phyloP scores from a whole-genome alignment of 2,329 filamentous ascomycete species.

The Fusarium torreyae region DNA sequence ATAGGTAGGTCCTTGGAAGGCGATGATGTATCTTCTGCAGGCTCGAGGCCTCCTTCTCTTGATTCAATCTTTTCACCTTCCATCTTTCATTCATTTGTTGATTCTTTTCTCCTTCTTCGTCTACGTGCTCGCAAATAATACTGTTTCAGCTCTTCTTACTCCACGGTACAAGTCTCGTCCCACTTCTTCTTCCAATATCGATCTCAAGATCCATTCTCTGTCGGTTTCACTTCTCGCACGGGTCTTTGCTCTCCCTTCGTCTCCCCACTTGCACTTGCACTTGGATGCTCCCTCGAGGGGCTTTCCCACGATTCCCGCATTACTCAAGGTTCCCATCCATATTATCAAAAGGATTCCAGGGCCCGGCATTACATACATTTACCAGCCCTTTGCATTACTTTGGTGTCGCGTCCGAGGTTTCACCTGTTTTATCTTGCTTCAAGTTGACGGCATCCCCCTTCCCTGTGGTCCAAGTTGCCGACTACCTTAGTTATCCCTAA shows the following conservation, averaged over 20 bases:
- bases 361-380: constrained; percentile 35
- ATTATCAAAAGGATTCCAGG: constrained; percentile 44
- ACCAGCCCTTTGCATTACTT: constrained; percentile 38
- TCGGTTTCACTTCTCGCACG: constrained; percentile 35
- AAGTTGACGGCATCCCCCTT: constrained; percentile 38
- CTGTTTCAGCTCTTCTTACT: constrained; percentile 3
- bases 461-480: background rate
- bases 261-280: constrained; percentile 31
- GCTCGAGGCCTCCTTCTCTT: constrained; percentile 38
- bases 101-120: constrained; percentile 7
- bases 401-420: constrained; percentile 45
- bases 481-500: background rate
- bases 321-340: constrained; percentile 20
- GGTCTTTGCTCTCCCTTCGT: constrained; percentile 31
- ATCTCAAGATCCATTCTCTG: constrained; percentile 31
- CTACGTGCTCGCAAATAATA: constrained; percentile 8
- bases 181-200: constrained; percentile 23
- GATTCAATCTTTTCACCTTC: constrained; percentile 17
- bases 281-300: constrained; percentile 43
- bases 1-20: background rate
- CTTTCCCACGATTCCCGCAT: constrained; percentile 28
- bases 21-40: constrained; percentile 12
- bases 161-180: constrained; percentile 20
- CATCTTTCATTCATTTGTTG: constrained; percentile 18
- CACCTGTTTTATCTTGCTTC: constrained; percentile 46